These are phyloP conservation scores for Hygrophoropsis aurantiaca DNA, from an alignment of 768 basidiomycete genomes.

Conservation along the genomic window DNA sequence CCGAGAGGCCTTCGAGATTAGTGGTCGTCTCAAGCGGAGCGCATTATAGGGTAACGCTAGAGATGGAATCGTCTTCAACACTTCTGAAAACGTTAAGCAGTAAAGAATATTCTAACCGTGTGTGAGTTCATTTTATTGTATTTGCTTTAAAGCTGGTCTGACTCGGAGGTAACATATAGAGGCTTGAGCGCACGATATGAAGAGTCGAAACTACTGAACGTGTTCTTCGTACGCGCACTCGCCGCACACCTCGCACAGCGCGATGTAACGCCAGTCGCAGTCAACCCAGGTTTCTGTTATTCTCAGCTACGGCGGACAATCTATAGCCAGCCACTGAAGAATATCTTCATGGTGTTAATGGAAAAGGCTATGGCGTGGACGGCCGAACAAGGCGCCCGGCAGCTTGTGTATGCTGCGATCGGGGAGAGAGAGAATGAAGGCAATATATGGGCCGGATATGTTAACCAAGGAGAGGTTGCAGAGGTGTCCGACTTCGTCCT, in stretches of 20 bases:
- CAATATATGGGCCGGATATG: slow-evolving; percentile 19
- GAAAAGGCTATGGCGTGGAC: slow-evolving; percentile 17
- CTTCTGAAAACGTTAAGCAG: slow-evolving; percentile 25
- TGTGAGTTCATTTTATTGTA: slow-evolving; percentile 12
- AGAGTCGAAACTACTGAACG: slow-evolving; percentile 28
- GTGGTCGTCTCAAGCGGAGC: slow-evolving; percentile 31
- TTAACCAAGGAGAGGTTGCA: slow-evolving; percentile 9
- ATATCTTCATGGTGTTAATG: not conserved
- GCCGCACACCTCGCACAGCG: slow-evolving; percentile 15
- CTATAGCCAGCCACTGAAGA: not conserved
- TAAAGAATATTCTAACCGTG: slow-evolving; percentile 15
- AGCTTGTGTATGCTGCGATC: slow-evolving; percentile 31
- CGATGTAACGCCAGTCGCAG: slow-evolving; percentile 22
- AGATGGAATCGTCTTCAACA: slow-evolving; percentile 15
- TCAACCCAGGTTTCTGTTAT: slow-evolving; percentile 31
- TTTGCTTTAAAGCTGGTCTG: not conserved
- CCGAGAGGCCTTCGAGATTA: slow-evolving; percentile 18
- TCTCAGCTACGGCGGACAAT: slow-evolving; percentile 19
- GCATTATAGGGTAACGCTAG: slow-evolving; percentile 19
- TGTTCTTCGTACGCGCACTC: slow-evolving; percentile 31
- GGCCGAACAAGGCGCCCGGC: slow-evolving; percentile 33
- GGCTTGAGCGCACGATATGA: slow-evolving; percentile 19
- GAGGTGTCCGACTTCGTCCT: slow-evolving; percentile 35
- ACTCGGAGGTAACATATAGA: slow-evolving; percentile 6
- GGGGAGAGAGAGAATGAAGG: slow-evolving; percentile 20